Evolutionary conservation across 768 basidiomycete species (phyloP).

Genomic region (Pleurotus pulmonarius): DNA sequence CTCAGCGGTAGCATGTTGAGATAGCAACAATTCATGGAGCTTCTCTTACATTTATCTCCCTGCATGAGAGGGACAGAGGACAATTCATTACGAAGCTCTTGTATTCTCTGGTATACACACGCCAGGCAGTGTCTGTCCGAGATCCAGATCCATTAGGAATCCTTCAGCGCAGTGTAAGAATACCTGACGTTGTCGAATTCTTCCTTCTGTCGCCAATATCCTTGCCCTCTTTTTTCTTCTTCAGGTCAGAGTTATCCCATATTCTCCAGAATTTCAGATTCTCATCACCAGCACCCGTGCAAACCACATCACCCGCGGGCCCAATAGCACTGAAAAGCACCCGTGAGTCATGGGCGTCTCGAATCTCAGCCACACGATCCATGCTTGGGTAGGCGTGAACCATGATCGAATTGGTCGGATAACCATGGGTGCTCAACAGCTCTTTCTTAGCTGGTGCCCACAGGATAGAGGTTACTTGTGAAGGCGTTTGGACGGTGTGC

Average conservation of each 20-base stretch:
- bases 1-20: not conserved
- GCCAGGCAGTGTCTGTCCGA: not conserved
- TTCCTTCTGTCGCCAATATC: slow-evolving; percentile 31
- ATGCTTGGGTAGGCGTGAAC: slow-evolving; percentile 84
- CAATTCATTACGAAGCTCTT: too few relatives aligned
- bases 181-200: slow-evolving; percentile 47
- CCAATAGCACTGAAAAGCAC: slow-evolving; percentile 83
- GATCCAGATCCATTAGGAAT: not conserved
- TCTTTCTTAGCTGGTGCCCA: slow-evolving; percentile 90
- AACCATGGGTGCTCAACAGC: slow-evolving; percentile 89
- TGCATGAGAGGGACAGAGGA: not conserved
- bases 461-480: slow-evolving; percentile 89
- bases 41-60: not conserved
- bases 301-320: slow-evolving; percentile 88
- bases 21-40: not conserved
- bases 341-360: slow-evolving; percentile 90
- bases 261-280: slow-evolving; percentile 96
- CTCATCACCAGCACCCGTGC: slow-evolving; percentile 92
- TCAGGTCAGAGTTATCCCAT: slow-evolving; percentile 58
- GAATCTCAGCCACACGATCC: slow-evolving; percentile 76
- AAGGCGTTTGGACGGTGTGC: slow-evolving; percentile 80
- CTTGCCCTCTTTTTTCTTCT: slow-evolving; percentile 48
- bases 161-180: slow-evolving; percentile 25
- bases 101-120: not conserved
- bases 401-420: slow-evolving; percentile 83